These are phyloP conservation scores for Kwoniella pini DNA, from an alignment of 768 basidiomycete species.

Conservation along the genomic window DNA sequence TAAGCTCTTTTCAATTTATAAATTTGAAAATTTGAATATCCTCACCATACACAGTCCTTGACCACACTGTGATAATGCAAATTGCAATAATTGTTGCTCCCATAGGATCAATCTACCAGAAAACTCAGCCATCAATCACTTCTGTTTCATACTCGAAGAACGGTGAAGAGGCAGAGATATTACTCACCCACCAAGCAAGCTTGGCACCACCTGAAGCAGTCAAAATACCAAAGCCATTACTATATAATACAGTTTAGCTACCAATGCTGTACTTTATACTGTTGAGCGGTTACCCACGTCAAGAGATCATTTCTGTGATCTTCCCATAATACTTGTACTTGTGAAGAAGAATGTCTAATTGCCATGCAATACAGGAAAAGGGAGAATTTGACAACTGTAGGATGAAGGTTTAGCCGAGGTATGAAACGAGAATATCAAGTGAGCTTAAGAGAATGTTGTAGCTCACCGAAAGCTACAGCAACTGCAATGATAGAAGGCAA, in stretches of 20 bases:
- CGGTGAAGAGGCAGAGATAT: conserved; percentile 60
- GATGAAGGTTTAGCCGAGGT: too few species aligned
- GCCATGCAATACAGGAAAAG: conserved; percentile 86
- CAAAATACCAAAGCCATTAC: conserved; percentile 55
- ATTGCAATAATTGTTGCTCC: conserved; percentile 54
- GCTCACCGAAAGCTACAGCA: conserved; percentile 72
- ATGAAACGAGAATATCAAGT: too few species aligned
- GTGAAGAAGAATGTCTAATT: conserved; percentile 76
- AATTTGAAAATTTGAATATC: too few species aligned
- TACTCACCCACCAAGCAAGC: conserved; percentile 54
- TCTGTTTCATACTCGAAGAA: conserved; percentile 57
- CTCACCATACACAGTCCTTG: conserved; percentile 65
- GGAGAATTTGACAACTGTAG: conserved; percentile 65
- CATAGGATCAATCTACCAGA: conserved; percentile 46
- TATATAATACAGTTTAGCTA: conserved; percentile 7
- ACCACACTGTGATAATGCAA: conserved; percentile 73
- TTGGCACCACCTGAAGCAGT: conserved; percentile 56
- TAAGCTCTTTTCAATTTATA: too few species aligned
- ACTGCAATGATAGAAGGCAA: conserved; percentile 82
- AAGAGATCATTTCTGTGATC: conserved; percentile 93
- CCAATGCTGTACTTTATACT: background rate
- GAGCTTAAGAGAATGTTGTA: background rate
- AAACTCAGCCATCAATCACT: conserved; percentile 34
- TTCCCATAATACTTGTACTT: conserved; percentile 94
- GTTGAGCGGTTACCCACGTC: conserved; percentile 60